These are phyloP conservation scores for Novymonas esmeraldas DNA, from an alignment of 208 protist species.

Conservation along the genomic window DNA sequence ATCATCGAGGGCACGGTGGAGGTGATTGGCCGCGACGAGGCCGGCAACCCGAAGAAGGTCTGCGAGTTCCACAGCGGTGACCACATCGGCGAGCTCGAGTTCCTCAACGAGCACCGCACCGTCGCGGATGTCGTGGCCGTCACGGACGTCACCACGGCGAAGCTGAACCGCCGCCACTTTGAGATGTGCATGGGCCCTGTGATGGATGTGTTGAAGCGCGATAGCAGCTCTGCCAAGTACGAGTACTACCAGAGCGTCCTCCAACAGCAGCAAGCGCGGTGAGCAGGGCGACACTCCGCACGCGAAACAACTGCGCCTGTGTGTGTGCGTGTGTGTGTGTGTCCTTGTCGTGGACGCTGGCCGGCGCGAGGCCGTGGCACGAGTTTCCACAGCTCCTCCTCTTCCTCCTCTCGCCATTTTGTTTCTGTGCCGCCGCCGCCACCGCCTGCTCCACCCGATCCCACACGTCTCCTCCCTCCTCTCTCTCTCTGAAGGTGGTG, in stretches of 20 bases:
- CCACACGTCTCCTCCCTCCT: too few relatives aligned
- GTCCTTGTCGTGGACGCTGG: too few relatives aligned
- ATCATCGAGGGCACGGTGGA: constrained; percentile 87
- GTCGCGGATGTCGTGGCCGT: constrained; percentile 83
- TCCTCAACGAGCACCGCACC: constrained; percentile 88
- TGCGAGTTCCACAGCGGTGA: constrained; percentile 87
- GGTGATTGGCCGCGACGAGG: constrained; percentile 82
- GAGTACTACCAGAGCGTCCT: constrained; percentile 93
- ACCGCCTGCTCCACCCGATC: too few relatives aligned
- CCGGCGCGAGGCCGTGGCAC: too few relatives aligned
- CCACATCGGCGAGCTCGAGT: constrained; percentile 91
- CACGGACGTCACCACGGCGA: constrained; percentile 83
- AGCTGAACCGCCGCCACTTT: constrained; percentile 92
- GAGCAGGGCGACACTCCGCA: constrained; percentile 5
- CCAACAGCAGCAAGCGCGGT: constrained; percentile 41
- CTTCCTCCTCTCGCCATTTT: too few relatives aligned
- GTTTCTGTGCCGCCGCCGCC: too few relatives aligned
- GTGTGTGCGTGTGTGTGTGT: too few relatives aligned
- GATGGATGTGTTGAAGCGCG: constrained; percentile 87
- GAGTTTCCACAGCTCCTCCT: too few relatives aligned
- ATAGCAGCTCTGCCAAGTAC: constrained; percentile 79
- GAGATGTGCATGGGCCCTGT: constrained; percentile 93
- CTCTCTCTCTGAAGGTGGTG: too few relatives aligned
- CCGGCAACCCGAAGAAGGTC: constrained; percentile 69
- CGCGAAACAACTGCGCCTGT: too few relatives aligned